These are phyloP conservation scores for Epichloe elymi DNA, from an alignment of 2,329 filamentous ascomycete genomes.

Conservation along the genomic window DNA sequence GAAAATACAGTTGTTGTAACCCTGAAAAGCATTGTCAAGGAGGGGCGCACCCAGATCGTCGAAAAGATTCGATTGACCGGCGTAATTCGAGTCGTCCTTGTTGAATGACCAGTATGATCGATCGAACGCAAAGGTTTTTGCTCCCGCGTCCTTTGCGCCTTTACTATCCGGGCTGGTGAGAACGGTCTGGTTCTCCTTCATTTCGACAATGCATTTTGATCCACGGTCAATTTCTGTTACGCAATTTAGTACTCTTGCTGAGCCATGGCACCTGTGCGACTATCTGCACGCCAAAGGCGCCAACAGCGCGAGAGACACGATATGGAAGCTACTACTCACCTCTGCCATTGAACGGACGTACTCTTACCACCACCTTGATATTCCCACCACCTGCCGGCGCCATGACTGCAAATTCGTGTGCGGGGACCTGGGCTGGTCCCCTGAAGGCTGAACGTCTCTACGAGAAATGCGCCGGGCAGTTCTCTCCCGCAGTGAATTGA, in stretches of 20 bases:
- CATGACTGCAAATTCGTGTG: conserved; percentile 20
- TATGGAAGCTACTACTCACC: conserved; percentile 38
- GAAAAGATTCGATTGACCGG: conserved; percentile 81
- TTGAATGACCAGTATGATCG: conserved; percentile 97
- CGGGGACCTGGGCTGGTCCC: conserved; percentile 25
- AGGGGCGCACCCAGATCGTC: conserved; percentile 78
- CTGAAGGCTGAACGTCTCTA: conserved; percentile 13
- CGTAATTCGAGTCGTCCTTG: conserved; percentile 67
- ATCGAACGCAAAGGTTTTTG: conserved; percentile 91
- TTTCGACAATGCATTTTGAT: conserved; percentile 93
- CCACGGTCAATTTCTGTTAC: conserved; percentile 69
- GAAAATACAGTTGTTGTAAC: conserved; percentile 99
- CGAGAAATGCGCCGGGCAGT: conserved; percentile 14
- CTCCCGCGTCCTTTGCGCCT: conserved; percentile 53
- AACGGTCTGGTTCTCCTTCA: conserved; percentile 87
- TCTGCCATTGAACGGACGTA: conserved; percentile 90
- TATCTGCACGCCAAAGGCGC: not conserved
- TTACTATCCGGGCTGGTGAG: conserved; percentile 64
- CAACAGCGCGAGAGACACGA: not conserved
- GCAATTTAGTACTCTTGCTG: not conserved
- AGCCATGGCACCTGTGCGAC: conserved; percentile 30
- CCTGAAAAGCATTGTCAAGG: conserved; percentile 93
- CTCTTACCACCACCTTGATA: conserved; percentile 98
- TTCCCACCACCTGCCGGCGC: conserved; percentile 67
- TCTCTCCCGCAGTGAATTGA: not conserved